These are phyloP conservation scores for Bombardia bombarda DNA, from an alignment of 495 filamentous ascomycete genomes.

Conservation along the genomic window DNA sequence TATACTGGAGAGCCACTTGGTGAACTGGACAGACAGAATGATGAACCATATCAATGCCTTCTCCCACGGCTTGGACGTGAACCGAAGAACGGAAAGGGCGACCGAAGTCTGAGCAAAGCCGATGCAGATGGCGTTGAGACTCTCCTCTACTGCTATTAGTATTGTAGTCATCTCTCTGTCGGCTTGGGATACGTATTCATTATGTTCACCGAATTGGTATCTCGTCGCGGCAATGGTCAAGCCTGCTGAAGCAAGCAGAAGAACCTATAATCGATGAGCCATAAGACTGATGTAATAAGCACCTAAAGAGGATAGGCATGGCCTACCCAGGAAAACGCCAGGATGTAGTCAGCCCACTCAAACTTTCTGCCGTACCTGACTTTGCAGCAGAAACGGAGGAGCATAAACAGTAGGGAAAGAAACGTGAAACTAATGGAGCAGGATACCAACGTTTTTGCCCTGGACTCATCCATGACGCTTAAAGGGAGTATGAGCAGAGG, in stretches of 20 bases:
- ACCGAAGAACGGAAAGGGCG: slow-evolving; percentile 11
- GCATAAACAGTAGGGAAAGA: background rate
- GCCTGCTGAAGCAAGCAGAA: background rate
- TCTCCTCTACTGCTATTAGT: background rate
- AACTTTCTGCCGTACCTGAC: background rate
- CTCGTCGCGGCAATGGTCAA: background rate
- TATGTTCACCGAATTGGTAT: slow-evolving; percentile 1
- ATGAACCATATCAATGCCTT: slow-evolving; percentile 4
- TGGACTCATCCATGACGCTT: background rate
- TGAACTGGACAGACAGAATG: slow-evolving; percentile 9
- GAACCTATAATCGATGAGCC: background rate
- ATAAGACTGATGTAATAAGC: background rate
- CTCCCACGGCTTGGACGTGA: slow-evolving; percentile 1
- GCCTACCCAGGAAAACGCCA: background rate
- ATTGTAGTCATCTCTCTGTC: background rate
- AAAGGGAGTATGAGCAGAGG: background rate
- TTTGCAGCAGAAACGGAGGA: slow-evolving; percentile 2
- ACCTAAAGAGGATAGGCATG: background rate
- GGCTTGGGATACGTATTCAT: background rate
- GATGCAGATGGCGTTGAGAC: background rate
- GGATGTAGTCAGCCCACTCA: background rate
- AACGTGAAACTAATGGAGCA: background rate
- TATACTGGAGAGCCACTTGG: background rate
- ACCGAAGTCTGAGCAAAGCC: slow-evolving; percentile 6
- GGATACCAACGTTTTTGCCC: background rate